phyloP scores from a whole-genome alignment of 1,139 yeast species.

The Blastobotrys indianensis region DNA sequence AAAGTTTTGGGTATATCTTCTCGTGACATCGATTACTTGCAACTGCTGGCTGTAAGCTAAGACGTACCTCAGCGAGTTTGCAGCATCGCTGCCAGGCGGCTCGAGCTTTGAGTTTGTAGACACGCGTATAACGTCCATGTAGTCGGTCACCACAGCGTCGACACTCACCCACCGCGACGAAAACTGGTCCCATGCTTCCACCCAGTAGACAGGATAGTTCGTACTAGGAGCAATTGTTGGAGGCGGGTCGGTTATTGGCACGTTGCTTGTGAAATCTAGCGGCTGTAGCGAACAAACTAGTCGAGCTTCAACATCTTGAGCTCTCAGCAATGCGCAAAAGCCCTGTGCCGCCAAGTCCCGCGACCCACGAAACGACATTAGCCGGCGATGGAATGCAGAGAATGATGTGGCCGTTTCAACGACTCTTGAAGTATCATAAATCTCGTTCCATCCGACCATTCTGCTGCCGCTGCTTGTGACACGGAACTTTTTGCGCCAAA shows the following conservation, averaged over 20 bases:
- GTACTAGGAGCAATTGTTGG: conserved; percentile 15
- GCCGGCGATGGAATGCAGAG: conserved; percentile 21
- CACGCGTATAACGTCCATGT: conserved; percentile 62
- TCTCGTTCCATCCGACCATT: conserved; percentile 59
- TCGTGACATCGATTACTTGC: conserved; percentile 72
- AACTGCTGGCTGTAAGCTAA: conserved; percentile 67
- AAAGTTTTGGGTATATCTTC: conserved; percentile 66
- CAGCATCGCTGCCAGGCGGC: conserved; percentile 58
- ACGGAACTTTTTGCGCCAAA: conserved; percentile 57
- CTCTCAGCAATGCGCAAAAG: conserved; percentile 67
- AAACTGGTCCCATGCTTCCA: conserved; percentile 83
- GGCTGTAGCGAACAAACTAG: conserved; percentile 81
- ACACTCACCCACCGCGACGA: conserved; percentile 74
- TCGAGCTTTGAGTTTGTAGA: conserved; percentile 54
- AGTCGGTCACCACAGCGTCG: conserved; percentile 64
- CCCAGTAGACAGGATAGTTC: conserved; percentile 76
- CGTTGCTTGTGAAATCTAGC: conserved; percentile 64
- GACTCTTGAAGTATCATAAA: conserved; percentile 28
- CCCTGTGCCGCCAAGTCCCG: conserved; percentile 84
- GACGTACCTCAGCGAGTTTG: conserved; percentile 65
- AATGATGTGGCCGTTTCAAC: conserved; percentile 22
- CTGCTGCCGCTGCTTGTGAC: conserved; percentile 40
- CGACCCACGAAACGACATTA: conserved; percentile 45
- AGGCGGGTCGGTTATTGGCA: conserved; percentile 17
- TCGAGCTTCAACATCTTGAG: conserved; percentile 67